phyloP scores from a whole-genome alignment of 208 protist genomes.

The Leishmania martiniquensis region DNA sequence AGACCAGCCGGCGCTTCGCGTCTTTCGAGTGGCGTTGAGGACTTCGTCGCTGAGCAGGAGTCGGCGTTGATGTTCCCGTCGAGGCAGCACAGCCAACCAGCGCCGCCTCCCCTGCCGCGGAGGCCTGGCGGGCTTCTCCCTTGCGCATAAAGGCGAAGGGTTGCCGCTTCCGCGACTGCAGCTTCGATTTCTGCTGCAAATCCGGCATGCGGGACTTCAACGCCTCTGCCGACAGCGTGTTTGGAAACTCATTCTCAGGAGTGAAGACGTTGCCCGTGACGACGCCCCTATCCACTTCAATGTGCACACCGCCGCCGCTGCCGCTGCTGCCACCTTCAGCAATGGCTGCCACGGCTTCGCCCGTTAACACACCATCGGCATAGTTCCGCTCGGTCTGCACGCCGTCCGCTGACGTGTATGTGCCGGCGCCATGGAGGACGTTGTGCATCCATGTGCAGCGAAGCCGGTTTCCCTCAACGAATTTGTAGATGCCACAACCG shows the following conservation, averaged over 20 bases:
- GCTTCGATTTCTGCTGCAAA: neutral
- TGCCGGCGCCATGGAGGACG: slow-evolving; percentile 73
- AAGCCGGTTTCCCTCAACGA: slow-evolving; percentile 73
- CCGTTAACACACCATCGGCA: slow-evolving; percentile 60
- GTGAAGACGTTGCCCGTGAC: slow-evolving; percentile 47
- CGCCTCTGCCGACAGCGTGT: slow-evolving; percentile 63
- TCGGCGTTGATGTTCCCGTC: neutral
- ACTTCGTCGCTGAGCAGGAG: neutral
- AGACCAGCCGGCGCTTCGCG: neutral
- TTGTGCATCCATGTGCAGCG: slow-evolving; percentile 81
- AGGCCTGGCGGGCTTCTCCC: slow-evolving; percentile 40
- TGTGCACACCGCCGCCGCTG: neutral
- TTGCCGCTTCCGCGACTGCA: slow-evolving; percentile 27
- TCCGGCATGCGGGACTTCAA: slow-evolving; percentile 38
- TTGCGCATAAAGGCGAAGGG: slow-evolving; percentile 56
- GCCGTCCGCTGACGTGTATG: slow-evolving; percentile 53
- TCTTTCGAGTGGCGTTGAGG: neutral
- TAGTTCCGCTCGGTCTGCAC: slow-evolving; percentile 55
- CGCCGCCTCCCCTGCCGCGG: neutral
- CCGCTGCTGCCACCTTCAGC: neutral
- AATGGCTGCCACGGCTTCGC: neutral
- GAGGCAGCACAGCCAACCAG: neutral
- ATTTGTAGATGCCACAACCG: slow-evolving; percentile 69
- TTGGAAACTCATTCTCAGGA: slow-evolving; percentile 79
- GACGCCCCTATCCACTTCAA: slow-evolving; percentile 1